Evolutionary conservation across 2,329 filamentous ascomycete species (phyloP), one percentile per base, ranked within the genome.

Genomic region (Pseudocercospora fijiensis): DNA sequence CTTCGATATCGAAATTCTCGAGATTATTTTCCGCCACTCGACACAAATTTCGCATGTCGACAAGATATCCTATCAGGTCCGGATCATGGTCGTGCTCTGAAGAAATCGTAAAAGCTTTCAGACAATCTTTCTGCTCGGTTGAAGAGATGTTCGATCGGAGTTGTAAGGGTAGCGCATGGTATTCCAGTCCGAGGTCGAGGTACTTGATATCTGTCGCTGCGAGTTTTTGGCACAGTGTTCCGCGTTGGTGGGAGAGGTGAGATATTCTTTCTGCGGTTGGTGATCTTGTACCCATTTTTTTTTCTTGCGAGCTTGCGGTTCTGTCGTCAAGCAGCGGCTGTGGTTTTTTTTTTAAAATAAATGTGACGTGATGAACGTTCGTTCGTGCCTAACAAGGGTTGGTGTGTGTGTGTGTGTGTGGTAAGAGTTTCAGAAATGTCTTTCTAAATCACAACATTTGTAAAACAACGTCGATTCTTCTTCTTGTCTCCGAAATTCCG

Each of bases 181-280:
- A 64, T 51, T 64, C 62, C 18, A 64, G 26, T 4, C 62, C 62
- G 11, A 64, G 58, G 27, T 64, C 62, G 28, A 64, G 43, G 9
- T 64, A 64, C n/a, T 52, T 57, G 28, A 37, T 58, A 6, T 61
- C 62, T 27, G 45, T 55, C 13, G 45, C 27, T 33, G 62, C 20
- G 28, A 64, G 43, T 5, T 49, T 45, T 43, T 28, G 18, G 43
- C 55, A 51, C 13, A 64, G 56, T 1, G 37, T 53, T 45, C n/a
- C 24, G 26, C 59, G 58, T 26, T 30, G 28, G 16, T 20, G 18
- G 27, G 43, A 55, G 4, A 61, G 30, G 18, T 27, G 43, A 8
- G 52, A 22, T 28, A 58, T 13, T 7, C 30, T 49, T 13, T 28
- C 53, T 13, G 43, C 53, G 26, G 30, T 37, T 41, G 33, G 62